phyloP scores from a whole-genome alignment of 2,329 filamentous ascomycete species.

The Exophiala sideris region DNA sequence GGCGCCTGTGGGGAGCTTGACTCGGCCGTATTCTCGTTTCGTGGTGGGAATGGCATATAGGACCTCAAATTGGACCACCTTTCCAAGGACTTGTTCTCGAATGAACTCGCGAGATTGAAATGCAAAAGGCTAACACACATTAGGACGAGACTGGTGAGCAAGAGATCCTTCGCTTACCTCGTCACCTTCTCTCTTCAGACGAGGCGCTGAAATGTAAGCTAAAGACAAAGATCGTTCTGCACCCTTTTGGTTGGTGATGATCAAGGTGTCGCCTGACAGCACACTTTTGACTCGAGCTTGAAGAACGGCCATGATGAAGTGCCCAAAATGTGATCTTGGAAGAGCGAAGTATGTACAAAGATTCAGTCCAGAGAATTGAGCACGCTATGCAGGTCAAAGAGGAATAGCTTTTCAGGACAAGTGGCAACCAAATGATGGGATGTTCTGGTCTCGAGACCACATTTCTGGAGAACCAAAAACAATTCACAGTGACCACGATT shows the following conservation, averaged over 20 bases:
- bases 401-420: background rate
- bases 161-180: constrained; percentile 52
- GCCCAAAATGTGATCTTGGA: background rate
- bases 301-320: constrained; percentile 31
- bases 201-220: constrained; percentile 86
- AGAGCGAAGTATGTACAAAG: background rate
- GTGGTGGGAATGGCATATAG: constrained; percentile 81
- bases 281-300: constrained; percentile 85
- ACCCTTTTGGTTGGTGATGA: constrained; percentile 75
- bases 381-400: constrained; percentile 15
- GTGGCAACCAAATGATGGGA: background rate
- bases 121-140: constrained; percentile 61
- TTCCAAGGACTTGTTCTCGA: constrained; percentile 78
- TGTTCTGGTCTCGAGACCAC: too few species aligned
- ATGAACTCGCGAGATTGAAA: constrained; percentile 95
- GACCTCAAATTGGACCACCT: constrained; percentile 78
- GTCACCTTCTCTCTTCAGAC: constrained; percentile 82
- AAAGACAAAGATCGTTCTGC: constrained; percentile 85
- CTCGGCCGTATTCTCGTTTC: constrained; percentile 72
- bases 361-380: background rate
- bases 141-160: constrained; percentile 14
- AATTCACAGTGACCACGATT: background rate
- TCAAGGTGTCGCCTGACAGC: constrained; percentile 85
- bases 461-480: too few species aligned
- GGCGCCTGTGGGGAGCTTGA: constrained; percentile 71